phyloP scores from a whole-genome alignment of 2,329 filamentous ascomycete species.

The Aspergillus nomiae region DNA sequence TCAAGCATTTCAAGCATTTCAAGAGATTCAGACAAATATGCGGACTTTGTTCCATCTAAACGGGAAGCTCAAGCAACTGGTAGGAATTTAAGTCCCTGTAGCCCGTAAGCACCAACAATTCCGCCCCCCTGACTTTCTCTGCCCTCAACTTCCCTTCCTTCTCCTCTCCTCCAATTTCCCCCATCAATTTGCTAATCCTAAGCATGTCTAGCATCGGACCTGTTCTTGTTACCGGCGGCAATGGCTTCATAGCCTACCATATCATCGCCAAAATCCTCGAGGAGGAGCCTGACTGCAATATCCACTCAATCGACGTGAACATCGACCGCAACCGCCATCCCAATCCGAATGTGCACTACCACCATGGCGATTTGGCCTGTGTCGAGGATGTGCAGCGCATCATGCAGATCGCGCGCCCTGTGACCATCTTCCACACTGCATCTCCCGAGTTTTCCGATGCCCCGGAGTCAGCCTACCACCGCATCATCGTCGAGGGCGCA shows the following conservation, averaged over 20 bases:
- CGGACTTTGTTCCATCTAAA: no score
- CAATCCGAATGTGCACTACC: constrained; percentile 1
- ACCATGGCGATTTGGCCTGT: constrained; percentile 4
- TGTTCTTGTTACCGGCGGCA: constrained; percentile 12
- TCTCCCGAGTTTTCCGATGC: constrained; percentile 11
- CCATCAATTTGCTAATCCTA: not conserved
- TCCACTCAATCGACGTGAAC: constrained; percentile 6
- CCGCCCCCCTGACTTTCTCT: not conserved
- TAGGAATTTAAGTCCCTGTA: no score
- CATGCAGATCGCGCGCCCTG: constrained; percentile 1
- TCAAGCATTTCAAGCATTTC: no score
- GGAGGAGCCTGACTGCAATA: constrained; percentile 1
- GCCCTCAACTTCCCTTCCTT: not conserved
- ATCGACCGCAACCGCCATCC: constrained; percentile 3
- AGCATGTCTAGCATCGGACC: not conserved
- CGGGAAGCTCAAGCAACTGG: no score
- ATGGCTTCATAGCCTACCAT: constrained; percentile 13
- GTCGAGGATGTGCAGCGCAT: constrained; percentile 3
- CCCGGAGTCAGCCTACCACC: not conserved
- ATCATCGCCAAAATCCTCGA: constrained; percentile 11
- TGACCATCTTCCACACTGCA: constrained; percentile 12
- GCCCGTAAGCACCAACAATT: not conserved
- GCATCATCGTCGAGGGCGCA: constrained; percentile 3
- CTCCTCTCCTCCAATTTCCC: not conserved
- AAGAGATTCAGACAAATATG: no score